Evolutionary conservation across 768 basidiomycete genomes (phyloP), one percentile per base, ranked within the genome.

Genomic region (Tylopilus subfusipes): DNA sequence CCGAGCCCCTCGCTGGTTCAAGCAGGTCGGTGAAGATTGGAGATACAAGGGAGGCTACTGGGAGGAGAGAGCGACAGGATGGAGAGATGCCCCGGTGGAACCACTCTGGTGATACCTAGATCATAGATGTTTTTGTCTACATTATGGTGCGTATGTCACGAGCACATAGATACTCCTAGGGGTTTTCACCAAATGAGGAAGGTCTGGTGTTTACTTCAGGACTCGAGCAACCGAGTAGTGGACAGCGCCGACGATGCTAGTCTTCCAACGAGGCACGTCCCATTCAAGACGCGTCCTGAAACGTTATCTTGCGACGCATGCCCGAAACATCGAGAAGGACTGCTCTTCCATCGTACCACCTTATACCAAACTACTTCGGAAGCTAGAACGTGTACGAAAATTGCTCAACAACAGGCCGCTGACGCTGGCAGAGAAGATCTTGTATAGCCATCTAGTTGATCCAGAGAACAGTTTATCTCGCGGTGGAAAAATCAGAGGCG

Each of bases 371-470:
- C 78, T 98, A 34, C 77, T 90, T 31, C 65, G 79, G 61, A 94
- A 87, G 46, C 81, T 97, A 52, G 75, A 81, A 50, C 72, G 72
- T 49, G 90, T 93, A 50, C 83, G 89, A 42, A 68, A 78, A 51
- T 72, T 89, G 42, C 78, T 98, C 52, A 73, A 78, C 61, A 77
- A 83, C 60, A 78, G 86, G 50, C 95, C 94, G 34, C 75, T 99
- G 51, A 93, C 94, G 3, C 78, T 99, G n/a, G 88, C 95, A 21
- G 97, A 99, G 73, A 99, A 99, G 79, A 95, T 98, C 40, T 78
- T 99, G 29, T 98, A 97, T 73, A 87, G 91, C 63, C 97, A 99
- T 73, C 75, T 98, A 51, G 73, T 82, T 58, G 82, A 96, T 61
- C 91, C 92, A 5, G 82, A 86, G 53, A 83, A 84, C 63, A 83